A percentile compares a stretch with the other conserved stretches of the same genome.
Conservation (phyloP, 495 filamentous ascomycete genomes). For the Aspergillus carlsbadensis region DNA sequence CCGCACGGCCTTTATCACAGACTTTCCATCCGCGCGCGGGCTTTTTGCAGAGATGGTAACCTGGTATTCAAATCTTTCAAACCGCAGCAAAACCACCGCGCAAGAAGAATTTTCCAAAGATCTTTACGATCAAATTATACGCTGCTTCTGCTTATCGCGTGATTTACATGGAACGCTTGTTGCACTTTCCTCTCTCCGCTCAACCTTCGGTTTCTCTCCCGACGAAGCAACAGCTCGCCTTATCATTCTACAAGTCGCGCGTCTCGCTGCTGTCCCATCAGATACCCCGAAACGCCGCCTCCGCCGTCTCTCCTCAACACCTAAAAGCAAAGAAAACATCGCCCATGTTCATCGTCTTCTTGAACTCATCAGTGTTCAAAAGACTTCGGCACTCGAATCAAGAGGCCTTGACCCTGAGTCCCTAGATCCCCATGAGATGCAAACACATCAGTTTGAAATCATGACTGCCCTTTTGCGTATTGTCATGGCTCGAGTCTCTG, state of each 20-base stretch:
- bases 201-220: slow-evolving; percentile 54
- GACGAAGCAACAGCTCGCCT: slow-evolving; percentile 48
- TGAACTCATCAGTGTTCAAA: slow-evolving; percentile 37
- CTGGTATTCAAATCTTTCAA: slow-evolving; percentile 42
- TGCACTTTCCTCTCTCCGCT: slow-evolving; percentile 54
- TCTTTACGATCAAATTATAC: slow-evolving; percentile 56
- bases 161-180: slow-evolving; percentile 62
- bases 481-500: slow-evolving; percentile 46
- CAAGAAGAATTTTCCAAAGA: slow-evolving; percentile 46
- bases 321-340: slow-evolving; percentile 46
- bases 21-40: slow-evolving; percentile 46
- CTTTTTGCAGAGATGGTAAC: slow-evolving; percentile 64
- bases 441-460: slow-evolving; percentile 51
- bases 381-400: slow-evolving; percentile 31
- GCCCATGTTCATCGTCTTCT: slow-evolving; percentile 37
- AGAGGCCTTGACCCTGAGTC: slow-evolving; percentile 37
- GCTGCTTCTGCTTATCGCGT: slow-evolving; percentile 51
- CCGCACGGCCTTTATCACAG: slow-evolving; percentile 31
- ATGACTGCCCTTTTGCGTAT: slow-evolving; percentile 50
- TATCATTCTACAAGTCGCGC: slow-evolving; percentile 51
- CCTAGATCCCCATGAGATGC: slow-evolving; percentile 38
- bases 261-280: slow-evolving; percentile 41
- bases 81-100: slow-evolving; percentile 21
- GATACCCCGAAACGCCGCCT: slow-evolving; percentile 42
- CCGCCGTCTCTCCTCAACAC: slow-evolving; percentile 42